phyloP scores from a whole-genome alignment of 2,329 filamentous ascomycete genomes.

The Pyrenochaeta sp. region DNA sequence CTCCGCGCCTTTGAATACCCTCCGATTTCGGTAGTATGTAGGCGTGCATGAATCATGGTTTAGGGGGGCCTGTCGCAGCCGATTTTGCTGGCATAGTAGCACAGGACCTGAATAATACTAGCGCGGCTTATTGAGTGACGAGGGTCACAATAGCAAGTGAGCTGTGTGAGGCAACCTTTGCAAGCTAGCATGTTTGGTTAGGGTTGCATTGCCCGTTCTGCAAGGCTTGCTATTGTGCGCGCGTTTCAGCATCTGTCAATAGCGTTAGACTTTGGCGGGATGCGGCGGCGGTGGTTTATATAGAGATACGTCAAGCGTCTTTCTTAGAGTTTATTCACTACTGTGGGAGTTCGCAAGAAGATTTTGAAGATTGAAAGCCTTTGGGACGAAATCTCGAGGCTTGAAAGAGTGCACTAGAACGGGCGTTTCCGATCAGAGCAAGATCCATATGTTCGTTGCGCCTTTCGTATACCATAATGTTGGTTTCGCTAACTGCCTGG shows the following conservation, averaged over 20 bases:
- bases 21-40: no score
- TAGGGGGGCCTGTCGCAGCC: background rate
- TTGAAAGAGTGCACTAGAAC: background rate
- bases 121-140: slow-evolving; percentile 14
- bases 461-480: background rate
- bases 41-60: no score
- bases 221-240: slow-evolving; percentile 35
- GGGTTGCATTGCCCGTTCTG: slow-evolving; percentile 6
- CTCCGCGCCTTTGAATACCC: no score
- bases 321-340: background rate
- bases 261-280: slow-evolving; percentile 6
- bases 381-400: no score
- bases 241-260: slow-evolving; percentile 30
- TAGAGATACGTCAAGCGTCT: slow-evolving; percentile 7
- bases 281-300: slow-evolving; percentile 14
- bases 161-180: slow-evolving; percentile 2
- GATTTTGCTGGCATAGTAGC: background rate
- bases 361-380: background rate
- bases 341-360: background rate
- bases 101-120: slow-evolving; percentile 3
- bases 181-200: slow-evolving; percentile 1
- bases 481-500: background rate
- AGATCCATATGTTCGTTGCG: slow-evolving; percentile 3
- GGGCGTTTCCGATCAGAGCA: background rate
- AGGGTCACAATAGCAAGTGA: slow-evolving; percentile 16